phyloP scores from a whole-genome alignment of 176 grass and related monocot species.

The Paspalum vaginatum region DNA sequence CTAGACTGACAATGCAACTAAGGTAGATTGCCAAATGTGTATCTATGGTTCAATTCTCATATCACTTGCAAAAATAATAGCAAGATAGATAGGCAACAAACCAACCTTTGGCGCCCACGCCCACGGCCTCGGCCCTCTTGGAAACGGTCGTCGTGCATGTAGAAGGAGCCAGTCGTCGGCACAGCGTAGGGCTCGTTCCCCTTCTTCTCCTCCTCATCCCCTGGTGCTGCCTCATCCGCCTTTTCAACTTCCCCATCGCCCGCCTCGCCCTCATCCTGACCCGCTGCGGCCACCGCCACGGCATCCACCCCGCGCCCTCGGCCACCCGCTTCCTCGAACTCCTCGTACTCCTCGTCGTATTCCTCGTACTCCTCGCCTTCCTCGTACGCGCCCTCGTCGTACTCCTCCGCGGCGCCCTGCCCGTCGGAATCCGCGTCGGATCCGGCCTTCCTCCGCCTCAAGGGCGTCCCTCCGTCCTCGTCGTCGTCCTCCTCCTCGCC shows the following conservation, averaged over 20 bases:
- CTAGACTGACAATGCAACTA: conserved; percentile 2
- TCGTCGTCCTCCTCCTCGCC: conserved; percentile 40
- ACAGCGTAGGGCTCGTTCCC: conserved; percentile 89
- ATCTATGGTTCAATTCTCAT: neutral
- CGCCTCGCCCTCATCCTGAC: conserved; percentile 18
- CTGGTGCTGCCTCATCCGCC: conserved; percentile 19
- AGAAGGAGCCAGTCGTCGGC: conserved; percentile 89
- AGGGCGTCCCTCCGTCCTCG: neutral
- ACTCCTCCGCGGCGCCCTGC: conserved; percentile 82
- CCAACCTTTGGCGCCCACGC: conserved; percentile 69
- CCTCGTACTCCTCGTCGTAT: conserved; percentile 45
- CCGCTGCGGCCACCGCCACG: conserved; percentile 1
- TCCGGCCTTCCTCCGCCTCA: conserved; percentile 41
- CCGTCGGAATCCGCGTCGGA: conserved; percentile 76
- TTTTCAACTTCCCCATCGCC: conserved; percentile 22
- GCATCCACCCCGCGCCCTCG: neutral
- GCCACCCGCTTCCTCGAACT: conserved; percentile 20
- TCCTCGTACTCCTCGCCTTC: conserved; percentile 62
- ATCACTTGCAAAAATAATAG: neutral
- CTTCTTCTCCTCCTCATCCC: conserved; percentile 59
- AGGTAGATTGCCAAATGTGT: neutral
- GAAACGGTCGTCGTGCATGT: conserved; percentile 99
- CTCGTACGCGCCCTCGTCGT: conserved; percentile 71
- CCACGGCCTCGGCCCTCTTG: conserved; percentile 73
- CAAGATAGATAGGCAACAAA: neutral